Evolutionary conservation across 257 asterid species (phyloP).

Genomic region (Petrea volubilis): DNA sequence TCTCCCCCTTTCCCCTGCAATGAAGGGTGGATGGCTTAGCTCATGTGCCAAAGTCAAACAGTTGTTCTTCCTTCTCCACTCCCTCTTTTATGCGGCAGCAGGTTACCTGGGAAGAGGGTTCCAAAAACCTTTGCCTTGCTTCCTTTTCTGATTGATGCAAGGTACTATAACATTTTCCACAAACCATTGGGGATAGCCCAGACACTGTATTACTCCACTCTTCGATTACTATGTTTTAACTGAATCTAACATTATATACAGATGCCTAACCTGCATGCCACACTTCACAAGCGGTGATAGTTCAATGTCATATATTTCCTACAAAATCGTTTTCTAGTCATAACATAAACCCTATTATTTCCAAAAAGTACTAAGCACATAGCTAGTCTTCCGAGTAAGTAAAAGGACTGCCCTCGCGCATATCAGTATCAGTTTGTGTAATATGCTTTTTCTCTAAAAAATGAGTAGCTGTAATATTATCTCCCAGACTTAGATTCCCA

Average conservation of each 20-base stretch:
- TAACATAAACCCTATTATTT: background rate
- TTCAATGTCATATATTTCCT: background rate
- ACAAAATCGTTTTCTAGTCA: background rate
- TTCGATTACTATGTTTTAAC: conserved; percentile 1
- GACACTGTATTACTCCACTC: conserved; percentile 1
- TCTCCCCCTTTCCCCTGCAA: too few species aligned
- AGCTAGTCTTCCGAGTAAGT: background rate
- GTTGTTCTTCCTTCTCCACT: too few species aligned
- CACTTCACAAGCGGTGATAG: background rate
- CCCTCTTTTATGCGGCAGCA: too few species aligned
- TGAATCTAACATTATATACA: conserved; percentile 5
- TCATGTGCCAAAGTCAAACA: too few species aligned
- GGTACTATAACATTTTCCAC: background rate
- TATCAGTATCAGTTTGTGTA: background rate
- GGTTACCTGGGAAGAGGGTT: too few species aligned
- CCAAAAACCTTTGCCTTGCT: too few species aligned
- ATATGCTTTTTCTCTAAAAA: background rate
- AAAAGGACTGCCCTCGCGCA: background rate
- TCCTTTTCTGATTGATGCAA: conserved; percentile 8
- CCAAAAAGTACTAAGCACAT: conserved; percentile 10
- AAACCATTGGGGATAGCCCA: background rate
- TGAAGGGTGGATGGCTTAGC: too few species aligned
- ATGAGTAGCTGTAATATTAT: background rate
- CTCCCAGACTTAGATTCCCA: background rate
- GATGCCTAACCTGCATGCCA: background rate